Conservation (phyloP, 2,329 filamentous ascomycete genomes). For the Fusarium secorum region DNA sequence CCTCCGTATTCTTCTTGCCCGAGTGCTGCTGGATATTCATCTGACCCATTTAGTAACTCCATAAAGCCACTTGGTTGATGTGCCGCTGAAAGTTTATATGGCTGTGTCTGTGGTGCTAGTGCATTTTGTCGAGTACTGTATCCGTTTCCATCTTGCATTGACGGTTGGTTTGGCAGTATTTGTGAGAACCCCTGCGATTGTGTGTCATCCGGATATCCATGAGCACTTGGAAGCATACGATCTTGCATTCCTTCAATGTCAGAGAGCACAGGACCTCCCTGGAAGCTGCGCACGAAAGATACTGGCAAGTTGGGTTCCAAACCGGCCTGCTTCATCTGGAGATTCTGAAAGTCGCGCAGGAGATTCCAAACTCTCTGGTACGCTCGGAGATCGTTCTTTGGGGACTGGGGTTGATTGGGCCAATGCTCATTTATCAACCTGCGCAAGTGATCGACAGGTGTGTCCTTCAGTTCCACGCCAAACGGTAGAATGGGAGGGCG, state of each 20-base stretch:
- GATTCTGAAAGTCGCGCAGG: neutral
- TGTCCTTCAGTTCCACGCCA: neutral
- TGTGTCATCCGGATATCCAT: neutral
- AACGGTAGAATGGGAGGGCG: neutral
- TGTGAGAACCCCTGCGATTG: neutral
- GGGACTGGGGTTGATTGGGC: neutral
- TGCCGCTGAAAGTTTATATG: neutral
- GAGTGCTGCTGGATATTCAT: neutral
- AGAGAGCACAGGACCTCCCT: conserved; percentile 7
- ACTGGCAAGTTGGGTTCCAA: too few species aligned
- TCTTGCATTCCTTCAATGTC: neutral
- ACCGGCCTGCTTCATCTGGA: neutral
- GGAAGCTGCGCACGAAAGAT: neutral
- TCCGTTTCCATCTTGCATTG: neutral
- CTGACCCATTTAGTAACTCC: neutral
- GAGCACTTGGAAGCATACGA: neutral
- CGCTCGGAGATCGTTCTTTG: neutral
- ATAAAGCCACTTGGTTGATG: neutral
- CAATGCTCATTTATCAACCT: accelerated
- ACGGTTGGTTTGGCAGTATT: neutral
- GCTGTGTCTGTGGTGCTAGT: neutral
- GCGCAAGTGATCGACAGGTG: neutral
- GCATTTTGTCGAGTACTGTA: neutral
- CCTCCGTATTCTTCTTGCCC: neutral
- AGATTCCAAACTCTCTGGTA: neutral